phyloP scores from a whole-genome alignment of 768 basidiomycete species.

The Suillus discolor region DNA sequence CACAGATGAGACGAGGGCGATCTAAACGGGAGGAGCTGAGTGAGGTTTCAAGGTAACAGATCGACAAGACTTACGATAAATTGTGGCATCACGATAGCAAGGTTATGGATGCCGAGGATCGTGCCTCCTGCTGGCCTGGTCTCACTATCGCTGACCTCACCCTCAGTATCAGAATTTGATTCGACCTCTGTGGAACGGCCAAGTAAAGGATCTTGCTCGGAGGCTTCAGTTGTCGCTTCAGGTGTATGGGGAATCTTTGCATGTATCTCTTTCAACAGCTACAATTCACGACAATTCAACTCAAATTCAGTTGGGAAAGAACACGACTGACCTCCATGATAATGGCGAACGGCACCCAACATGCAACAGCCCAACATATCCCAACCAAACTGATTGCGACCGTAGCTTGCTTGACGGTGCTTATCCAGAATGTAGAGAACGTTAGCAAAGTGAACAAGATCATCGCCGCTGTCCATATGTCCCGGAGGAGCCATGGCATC shows the following conservation, averaged over 20 bases:
- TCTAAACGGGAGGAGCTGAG: slow-evolving; percentile 43
- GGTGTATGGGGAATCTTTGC: slow-evolving; percentile 30
- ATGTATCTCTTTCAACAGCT: slow-evolving; percentile 78
- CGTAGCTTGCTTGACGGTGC: slow-evolving; percentile 79
- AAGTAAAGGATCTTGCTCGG: slow-evolving; percentile 56
- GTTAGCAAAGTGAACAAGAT: slow-evolving; percentile 79
- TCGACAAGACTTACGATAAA: slow-evolving; percentile 69
- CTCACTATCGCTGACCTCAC: slow-evolving; percentile 24
- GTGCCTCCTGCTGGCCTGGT: slow-evolving; percentile 79
- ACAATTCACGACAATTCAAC: slow-evolving; percentile 5
- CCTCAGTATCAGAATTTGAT: slow-evolving; percentile 40
- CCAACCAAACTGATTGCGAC: slow-evolving; percentile 83
- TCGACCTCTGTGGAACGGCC: slow-evolving; percentile 54
- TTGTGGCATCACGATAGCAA: slow-evolving; percentile 94
- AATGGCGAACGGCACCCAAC: slow-evolving; percentile 96
- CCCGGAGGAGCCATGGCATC: slow-evolving; percentile 89
- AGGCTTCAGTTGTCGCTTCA: slow-evolving; percentile 32
- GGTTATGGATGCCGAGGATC: slow-evolving; percentile 91
- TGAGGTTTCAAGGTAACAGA: background rate
- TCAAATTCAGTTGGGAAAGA: slow-evolving; percentile 22
- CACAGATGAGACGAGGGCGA: slow-evolving; percentile 80
- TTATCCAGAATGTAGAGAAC: slow-evolving; percentile 85
- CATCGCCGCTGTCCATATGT: slow-evolving; percentile 92
- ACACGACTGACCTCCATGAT: slow-evolving; percentile 89
- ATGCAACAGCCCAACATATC: slow-evolving; percentile 97